These are phyloP conservation scores for Diplodia intermedia DNA, from an alignment of 2,329 filamentous ascomycete genomes.

Conservation along the genomic window DNA sequence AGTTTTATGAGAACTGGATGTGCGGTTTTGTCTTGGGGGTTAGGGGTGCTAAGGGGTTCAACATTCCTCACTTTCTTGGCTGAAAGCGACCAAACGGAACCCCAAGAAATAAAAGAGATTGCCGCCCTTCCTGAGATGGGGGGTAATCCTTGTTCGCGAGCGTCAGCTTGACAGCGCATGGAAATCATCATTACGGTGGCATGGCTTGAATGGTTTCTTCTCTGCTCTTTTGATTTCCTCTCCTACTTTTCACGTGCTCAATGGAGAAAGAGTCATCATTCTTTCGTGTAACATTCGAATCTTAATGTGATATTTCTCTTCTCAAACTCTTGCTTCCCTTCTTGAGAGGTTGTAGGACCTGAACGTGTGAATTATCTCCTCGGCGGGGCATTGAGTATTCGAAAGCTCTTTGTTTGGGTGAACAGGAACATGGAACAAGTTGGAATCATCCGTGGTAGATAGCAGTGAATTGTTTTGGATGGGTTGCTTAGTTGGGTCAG, in stretches of 20 bases:
- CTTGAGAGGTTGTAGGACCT: background rate
- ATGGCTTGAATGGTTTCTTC: conserved; percentile 5
- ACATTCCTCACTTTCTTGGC: conserved; percentile 2
- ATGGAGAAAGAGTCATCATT: conserved; percentile 14
- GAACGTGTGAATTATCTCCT: background rate
- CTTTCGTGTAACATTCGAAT: conserved; percentile 8
- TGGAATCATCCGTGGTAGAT: background rate
- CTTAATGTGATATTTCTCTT: conserved; percentile 13
- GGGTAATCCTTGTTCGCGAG: background rate
- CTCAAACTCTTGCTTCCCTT: background rate
- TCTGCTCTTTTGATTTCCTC: background rate
- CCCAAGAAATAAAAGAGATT: background rate
- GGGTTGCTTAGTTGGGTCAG: background rate
- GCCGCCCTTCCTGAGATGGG: background rate
- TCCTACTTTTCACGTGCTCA: conserved; percentile 2
- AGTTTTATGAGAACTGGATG: conserved; percentile 24
- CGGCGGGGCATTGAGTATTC: background rate
- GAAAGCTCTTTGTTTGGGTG: background rate
- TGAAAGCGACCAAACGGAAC: background rate
- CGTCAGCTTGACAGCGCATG: conserved; percentile 1
- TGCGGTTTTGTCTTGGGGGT: background rate
- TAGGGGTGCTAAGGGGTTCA: background rate
- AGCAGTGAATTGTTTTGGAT: background rate
- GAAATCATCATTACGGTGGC: conserved; percentile 10
- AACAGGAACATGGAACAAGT: background rate